phyloP scores from a whole-genome alignment of 768 basidiomycete genomes.

The Hygrocybe coccinea region DNA sequence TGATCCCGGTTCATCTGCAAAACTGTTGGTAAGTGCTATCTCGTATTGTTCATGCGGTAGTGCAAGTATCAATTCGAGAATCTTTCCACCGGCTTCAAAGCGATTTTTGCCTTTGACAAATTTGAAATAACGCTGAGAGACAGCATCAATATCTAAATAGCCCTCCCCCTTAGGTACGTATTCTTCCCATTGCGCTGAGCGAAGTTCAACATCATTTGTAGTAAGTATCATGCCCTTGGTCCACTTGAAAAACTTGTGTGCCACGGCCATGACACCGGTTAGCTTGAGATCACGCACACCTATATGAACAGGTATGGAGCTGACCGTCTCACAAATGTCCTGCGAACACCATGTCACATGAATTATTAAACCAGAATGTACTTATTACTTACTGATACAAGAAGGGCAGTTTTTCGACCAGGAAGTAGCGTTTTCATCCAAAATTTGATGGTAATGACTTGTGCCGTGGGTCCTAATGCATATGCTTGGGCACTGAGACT shows the following conservation, averaged over 20 bases:
- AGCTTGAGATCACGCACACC: slow-evolving; percentile 16
- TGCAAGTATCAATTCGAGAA: neutral
- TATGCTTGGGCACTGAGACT: neutral
- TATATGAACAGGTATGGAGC: slow-evolving; percentile 23
- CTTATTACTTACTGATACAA: neutral
- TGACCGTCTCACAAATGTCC: neutral
- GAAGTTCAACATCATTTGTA: slow-evolving; percentile 1
- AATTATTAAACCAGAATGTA: neutral
- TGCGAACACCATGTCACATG: neutral
- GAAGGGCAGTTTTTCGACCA: neutral
- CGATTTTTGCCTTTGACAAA: neutral
- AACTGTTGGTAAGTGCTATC: neutral
- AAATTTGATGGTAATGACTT: neutral
- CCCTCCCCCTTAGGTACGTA: neutral
- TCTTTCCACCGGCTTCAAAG: neutral
- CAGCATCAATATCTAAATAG: slow-evolving; percentile 2
- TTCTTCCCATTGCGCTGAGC: neutral
- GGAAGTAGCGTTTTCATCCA: neutral
- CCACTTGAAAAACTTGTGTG: slow-evolving; percentile 8
- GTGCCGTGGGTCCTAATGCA: neutral
- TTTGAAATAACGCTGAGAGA: slow-evolving; percentile 6
- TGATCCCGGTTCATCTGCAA: neutral
- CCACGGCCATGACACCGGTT: slow-evolving; percentile 11
- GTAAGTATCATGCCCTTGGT: neutral
- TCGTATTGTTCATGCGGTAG: neutral